Conservation (phyloP, 2,329 filamentous ascomycete genomes). For the Cryoendolithus antarcticus region DNA sequence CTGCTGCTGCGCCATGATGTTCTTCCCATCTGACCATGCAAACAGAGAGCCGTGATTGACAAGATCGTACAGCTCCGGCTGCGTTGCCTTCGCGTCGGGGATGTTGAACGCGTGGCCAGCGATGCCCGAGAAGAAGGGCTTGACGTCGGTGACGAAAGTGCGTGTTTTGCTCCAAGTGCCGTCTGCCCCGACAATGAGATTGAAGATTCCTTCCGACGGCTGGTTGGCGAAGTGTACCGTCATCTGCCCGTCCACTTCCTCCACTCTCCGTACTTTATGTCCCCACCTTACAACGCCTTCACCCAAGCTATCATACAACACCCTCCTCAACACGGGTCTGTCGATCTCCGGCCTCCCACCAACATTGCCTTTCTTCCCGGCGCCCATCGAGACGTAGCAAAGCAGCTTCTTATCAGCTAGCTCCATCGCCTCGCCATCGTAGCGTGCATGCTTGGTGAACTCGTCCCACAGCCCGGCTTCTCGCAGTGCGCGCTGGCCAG, state of each 20-base stretch:
- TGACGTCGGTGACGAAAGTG: slow-evolving; percentile 13
- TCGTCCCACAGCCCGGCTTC: slow-evolving; percentile 21
- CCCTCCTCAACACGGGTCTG: slow-evolving; percentile 20
- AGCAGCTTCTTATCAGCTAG: slow-evolving; percentile 28
- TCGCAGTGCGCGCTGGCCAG: slow-evolving; percentile 23
- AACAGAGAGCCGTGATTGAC: slow-evolving; percentile 24
- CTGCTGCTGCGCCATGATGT: slow-evolving; percentile 20
- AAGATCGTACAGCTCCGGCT: slow-evolving; percentile 16
- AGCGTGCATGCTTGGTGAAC: slow-evolving; percentile 25
- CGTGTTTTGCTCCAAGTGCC: slow-evolving; percentile 31
- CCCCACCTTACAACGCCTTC: slow-evolving; percentile 21
- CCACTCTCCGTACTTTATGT: slow-evolving; percentile 13
- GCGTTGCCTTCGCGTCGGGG: slow-evolving; percentile 13
- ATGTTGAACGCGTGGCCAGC: slow-evolving; percentile 23
- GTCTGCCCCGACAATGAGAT: slow-evolving; percentile 34
- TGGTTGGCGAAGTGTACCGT: slow-evolving; percentile 21
- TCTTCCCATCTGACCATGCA: slow-evolving; percentile 18
- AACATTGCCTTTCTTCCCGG: slow-evolving; percentile 19
- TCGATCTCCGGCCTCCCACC: slow-evolving; percentile 26
- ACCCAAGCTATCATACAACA: slow-evolving; percentile 22
- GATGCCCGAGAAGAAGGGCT: slow-evolving; percentile 25
- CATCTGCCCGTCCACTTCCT: slow-evolving; percentile 9
- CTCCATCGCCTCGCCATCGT: slow-evolving; percentile 31
- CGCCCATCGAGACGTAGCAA: slow-evolving; percentile 15
- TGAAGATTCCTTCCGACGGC: slow-evolving; percentile 21